These are phyloP conservation scores for Breviolum minutum DNA, from an alignment of 73 alveolate genomes.

Conservation along the genomic window DNA sequence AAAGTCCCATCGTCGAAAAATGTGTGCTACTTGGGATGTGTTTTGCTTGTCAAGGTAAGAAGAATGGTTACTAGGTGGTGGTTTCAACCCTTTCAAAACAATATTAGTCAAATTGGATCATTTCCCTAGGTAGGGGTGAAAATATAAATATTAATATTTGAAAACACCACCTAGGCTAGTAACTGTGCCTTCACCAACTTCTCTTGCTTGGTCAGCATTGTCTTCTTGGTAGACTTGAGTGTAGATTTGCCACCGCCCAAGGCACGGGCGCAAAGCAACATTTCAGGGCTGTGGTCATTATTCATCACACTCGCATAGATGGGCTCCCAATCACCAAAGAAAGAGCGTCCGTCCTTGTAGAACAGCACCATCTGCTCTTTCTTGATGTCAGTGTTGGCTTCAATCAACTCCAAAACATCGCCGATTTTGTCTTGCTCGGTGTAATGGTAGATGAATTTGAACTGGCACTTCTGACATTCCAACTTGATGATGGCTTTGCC, in stretches of 20 bases:
- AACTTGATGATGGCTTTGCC: background rate
- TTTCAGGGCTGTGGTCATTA: background rate
- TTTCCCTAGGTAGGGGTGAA: too few species aligned
- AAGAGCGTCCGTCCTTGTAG: constrained; percentile 26
- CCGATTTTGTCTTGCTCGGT: background rate
- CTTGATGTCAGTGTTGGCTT: background rate
- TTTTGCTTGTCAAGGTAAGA: too few species aligned
- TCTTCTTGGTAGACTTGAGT: background rate
- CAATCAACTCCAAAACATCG: background rate
- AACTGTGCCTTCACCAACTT: too few species aligned
- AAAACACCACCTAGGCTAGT: too few species aligned
- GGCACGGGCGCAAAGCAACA: constrained; percentile 21
- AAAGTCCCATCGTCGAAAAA: too few species aligned
- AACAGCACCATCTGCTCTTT: constrained; percentile 37
- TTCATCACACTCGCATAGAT: constrained; percentile 7
- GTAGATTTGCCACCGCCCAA: background rate
- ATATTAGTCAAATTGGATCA: too few species aligned
- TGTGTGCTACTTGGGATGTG: too few species aligned
- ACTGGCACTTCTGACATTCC: constrained; percentile 5
- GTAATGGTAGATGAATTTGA: background rate
- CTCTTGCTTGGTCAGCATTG: constrained; percentile 3
- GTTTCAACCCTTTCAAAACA: too few species aligned
- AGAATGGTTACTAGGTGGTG: too few species aligned
- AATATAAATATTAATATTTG: too few species aligned
- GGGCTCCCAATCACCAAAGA: constrained; percentile 14